Percentiles rank a stretch among this genome's conserved stretches.
Evolutionary conservation across 768 basidiomycete genomes (phyloP).

Genomic region (Cubamyces sp.): DNA sequence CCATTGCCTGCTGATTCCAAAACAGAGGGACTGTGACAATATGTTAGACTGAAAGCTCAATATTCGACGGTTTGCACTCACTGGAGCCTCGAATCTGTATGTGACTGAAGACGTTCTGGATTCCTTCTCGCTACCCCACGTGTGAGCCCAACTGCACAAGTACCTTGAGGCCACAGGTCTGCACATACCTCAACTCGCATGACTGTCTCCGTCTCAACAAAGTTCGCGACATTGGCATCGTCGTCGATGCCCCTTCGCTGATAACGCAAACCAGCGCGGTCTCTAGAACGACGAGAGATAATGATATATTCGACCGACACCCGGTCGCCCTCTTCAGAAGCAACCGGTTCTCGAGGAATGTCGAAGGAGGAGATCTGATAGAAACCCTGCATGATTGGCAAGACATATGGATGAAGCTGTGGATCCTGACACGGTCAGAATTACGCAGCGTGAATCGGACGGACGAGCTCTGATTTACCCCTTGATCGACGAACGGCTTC

Average conservation of each 20-base stretch:
- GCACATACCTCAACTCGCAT: conserved; percentile 73
- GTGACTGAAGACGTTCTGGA: conserved; percentile 81
- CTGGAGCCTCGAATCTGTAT: conserved; percentile 93
- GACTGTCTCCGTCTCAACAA: conserved; percentile 93
- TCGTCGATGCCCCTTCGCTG: conserved; percentile 95
- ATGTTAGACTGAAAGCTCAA: background rate
- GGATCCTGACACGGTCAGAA: background rate
- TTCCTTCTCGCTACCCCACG: conserved; percentile 64
- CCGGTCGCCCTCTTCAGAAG: conserved; percentile 40
- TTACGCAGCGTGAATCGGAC: background rate
- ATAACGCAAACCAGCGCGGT: conserved; percentile 92
- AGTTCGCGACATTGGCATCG: conserved; percentile 91
- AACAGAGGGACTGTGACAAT: conserved; percentile 75
- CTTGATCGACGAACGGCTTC: conserved; percentile 84
- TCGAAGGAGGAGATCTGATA: conserved; percentile 76
- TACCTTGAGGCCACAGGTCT: background rate
- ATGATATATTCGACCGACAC: conserved; percentile 75
- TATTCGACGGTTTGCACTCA: conserved; percentile 39
- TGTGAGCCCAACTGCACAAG: background rate
- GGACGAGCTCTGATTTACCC: conserved; percentile 51
- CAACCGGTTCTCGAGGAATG: conserved; percentile 53
- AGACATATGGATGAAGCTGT: conserved; percentile 80
- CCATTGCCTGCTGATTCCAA: conserved; percentile 89
- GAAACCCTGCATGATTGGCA: conserved; percentile 94
- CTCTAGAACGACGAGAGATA: conserved; percentile 82